These are phyloP conservation scores for Asterochloris sp. DNA, from an alignment of 139 green algal species.

Conservation along the genomic window DNA sequence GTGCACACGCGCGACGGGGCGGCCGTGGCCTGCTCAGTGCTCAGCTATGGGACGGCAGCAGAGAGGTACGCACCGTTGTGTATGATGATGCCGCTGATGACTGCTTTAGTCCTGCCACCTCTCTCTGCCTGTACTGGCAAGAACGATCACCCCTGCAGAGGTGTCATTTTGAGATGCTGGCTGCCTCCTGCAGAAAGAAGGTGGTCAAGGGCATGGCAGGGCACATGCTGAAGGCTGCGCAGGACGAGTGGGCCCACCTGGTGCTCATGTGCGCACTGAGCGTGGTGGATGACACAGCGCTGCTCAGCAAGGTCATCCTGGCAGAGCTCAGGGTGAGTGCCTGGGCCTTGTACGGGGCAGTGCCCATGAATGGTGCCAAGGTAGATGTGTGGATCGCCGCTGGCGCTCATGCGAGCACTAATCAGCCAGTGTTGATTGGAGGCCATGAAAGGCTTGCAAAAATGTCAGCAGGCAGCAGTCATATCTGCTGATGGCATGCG, in stretches of 20 bases:
- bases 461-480: not conserved
- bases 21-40: conserved; percentile 58
- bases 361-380: not conserved
- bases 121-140: not conserved
- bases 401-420: not conserved
- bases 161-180: not conserved
- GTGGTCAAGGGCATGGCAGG: conserved; percentile 33
- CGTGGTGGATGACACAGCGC: conserved; percentile 80
- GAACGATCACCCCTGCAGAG: not conserved
- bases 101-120: conserved; percentile 51
- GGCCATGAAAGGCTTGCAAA: not conserved
- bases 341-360: not conserved
- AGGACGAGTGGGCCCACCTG: conserved; percentile 79
- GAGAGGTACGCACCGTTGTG: conserved; percentile 31
- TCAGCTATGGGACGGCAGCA: conserved; percentile 72
- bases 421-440: not conserved
- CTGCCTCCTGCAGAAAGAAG: not conserved
- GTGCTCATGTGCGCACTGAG: conserved; percentile 64
- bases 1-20: conserved; percentile 86
- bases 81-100: conserved; percentile 70
- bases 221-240: conserved; percentile 59
- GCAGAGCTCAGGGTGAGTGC: conserved; percentile 54
- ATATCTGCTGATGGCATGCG: not conserved
- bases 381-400: not conserved
- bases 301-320: conserved; percentile 71